A percentile compares a stretch with the other conserved stretches of the same genome.
Evolutionary conservation across 2,329 filamentous ascomycete species (phyloP).

Genomic region (Atkinsonella hypoxylon): DNA sequence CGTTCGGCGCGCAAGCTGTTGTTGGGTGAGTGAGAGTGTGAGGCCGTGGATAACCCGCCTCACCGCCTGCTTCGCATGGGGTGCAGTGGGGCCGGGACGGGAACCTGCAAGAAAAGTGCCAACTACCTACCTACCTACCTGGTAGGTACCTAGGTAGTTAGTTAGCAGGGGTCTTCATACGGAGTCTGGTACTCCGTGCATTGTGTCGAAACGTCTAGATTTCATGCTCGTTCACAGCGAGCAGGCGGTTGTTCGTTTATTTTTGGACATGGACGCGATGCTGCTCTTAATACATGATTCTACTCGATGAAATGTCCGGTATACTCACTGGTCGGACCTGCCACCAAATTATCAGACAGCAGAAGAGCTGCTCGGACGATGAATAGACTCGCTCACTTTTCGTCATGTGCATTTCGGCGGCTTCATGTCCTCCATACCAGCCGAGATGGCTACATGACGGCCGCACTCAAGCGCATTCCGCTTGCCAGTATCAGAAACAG

Average conservation of each 20-base stretch:
- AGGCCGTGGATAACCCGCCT: constrained; percentile 7
- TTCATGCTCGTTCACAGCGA: too few species aligned
- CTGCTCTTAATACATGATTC: neutral
- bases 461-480: neutral
- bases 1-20: constrained; percentile 7
- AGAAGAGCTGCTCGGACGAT: neutral
- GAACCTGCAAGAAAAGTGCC: too few species aligned
- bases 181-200: too few species aligned
- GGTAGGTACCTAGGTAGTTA: too few species aligned
- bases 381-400: neutral
- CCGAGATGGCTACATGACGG: too few species aligned
- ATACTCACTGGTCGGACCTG: neutral
- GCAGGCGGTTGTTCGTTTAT: too few species aligned
- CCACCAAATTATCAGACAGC: too few species aligned
- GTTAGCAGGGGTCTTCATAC: too few species aligned
- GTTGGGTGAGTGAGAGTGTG: neutral
- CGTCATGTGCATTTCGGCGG: neutral
- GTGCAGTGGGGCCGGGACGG: neutral
- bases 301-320: neutral
- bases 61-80: constrained; percentile 10
- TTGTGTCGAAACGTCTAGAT: too few species aligned
- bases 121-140: too few species aligned
- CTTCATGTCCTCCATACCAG: neutral
- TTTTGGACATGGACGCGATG: neutral
- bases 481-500: neutral